Evolutionary conservation across 371 early-diverging fungal genomes (phyloP), one percentile per base, ranked within the genome.

Genomic region (Spiromyces aspiralis): DNA sequence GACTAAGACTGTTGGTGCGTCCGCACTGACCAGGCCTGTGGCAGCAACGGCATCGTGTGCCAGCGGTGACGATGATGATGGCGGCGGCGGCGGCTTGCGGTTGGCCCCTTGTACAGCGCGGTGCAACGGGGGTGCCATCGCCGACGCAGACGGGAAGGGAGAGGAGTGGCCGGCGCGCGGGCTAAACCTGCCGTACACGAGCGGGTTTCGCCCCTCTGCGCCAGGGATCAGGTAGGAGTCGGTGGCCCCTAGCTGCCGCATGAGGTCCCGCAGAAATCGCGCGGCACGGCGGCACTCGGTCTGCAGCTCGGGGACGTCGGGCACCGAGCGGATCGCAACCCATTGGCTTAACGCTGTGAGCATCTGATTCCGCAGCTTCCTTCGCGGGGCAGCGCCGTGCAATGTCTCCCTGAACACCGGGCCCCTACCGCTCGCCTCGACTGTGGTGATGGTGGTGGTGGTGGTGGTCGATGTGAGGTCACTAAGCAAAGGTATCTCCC

Each of bases 231-330:
- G 61, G 12, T 71, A 64, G 44, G 81, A 69, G 4, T 77, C 75
- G 24, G 44, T 46, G 2, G 87, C 86, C 23, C 88, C 88, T 4
- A 87, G 67, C 48, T 84, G 83, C 26, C 70, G 74, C 47, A 84
- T 59, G 22, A 84, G 64, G 13, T 76, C 79, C 53, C 78, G 77
- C 27, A 87, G 61, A 49, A 77, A 86, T 25, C 80, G 76, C 1
- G 87, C 87, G 2, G 83, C 85, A 16, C 77, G 70, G 3, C 84
- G 67, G 57, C 87, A 87, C 54, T 85, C 84, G 45, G 82, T 78
- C 62, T 75, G 72, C 56, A 73, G 73, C 27, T 76, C 71, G 1
- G 72, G 69, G 2, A 71, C 66, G 3, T 84, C 86, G 27, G 81
- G 74, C 4, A 87, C 77, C 0, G 84, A 82, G 26, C 72, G 76